Percentiles rank a stretch among this genome's conserved stretches.
These are phyloP conservation scores for Sclerotinia glacialis DNA, from an alignment of 2,329 filamentous ascomycete species.

Conservation along the genomic window DNA sequence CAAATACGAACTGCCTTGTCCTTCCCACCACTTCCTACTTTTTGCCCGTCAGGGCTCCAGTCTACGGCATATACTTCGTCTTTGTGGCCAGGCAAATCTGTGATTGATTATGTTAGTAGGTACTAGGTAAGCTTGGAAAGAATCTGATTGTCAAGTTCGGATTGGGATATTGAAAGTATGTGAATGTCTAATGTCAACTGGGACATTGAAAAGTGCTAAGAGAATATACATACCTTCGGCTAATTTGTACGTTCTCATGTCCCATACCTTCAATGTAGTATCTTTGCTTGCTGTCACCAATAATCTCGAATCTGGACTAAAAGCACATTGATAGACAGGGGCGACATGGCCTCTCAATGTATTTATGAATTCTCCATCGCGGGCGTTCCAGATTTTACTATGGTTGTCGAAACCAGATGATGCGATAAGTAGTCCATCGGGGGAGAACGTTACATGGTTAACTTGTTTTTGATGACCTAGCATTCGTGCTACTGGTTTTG, in stretches of 20 bases:
- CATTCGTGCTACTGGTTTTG: slow-evolving; percentile 82
- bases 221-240: slow-evolving; percentile 44
- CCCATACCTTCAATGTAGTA: slow-evolving; percentile 89
- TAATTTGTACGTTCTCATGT: slow-evolving; percentile 80
- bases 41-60: slow-evolving; percentile 88
- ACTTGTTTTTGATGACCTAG: slow-evolving; percentile 96
- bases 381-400: slow-evolving; percentile 85
- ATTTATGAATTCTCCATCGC: slow-evolving; percentile 74
- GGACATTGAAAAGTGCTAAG: not conserved
- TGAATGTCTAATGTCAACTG: not conserved
- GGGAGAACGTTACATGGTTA: slow-evolving; percentile 92
- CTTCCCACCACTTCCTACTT: slow-evolving; percentile 87
- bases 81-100: slow-evolving; percentile 83
- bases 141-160: not conserved
- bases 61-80: slow-evolving; percentile 94
- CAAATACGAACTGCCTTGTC: slow-evolving; percentile 75
- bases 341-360: slow-evolving; percentile 87
- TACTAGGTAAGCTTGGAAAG: too few species aligned
- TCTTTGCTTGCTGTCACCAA: slow-evolving; percentile 88
- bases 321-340: slow-evolving; percentile 87
- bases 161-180: slow-evolving; percentile 4
- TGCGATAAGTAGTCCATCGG: slow-evolving; percentile 82
- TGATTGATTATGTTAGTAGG: slow-evolving; percentile 33
- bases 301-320: slow-evolving; percentile 87
- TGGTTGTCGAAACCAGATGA: slow-evolving; percentile 92